Evolutionary conservation across 169 alveolate genomes (phyloP).

Genomic region (Plasmodium falciparum): DNA sequence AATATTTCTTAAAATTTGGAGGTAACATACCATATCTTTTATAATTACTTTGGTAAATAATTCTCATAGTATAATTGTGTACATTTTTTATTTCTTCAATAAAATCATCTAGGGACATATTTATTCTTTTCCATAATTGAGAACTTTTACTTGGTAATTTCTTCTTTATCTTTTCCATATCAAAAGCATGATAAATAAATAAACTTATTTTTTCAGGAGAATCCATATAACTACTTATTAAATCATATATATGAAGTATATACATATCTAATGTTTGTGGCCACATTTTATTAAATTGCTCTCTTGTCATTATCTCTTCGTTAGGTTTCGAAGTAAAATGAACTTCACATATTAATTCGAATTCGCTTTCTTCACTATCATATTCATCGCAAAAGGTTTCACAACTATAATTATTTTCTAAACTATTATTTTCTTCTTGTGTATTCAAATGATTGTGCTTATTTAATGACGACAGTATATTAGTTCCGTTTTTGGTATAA

Average conservation of each 20-base stretch:
- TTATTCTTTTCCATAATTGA: slow-evolving; percentile 76
- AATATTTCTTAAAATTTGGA: slow-evolving; percentile 71
- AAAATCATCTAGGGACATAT: slow-evolving; percentile 73
- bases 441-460: too few species aligned
- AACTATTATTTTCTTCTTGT: not conserved
- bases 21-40: slow-evolving; percentile 67
- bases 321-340: slow-evolving; percentile 47
- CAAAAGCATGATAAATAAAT: slow-evolving; percentile 74
- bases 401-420: slow-evolving; percentile 5
- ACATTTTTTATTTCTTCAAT: slow-evolving; percentile 73
- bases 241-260: slow-evolving; percentile 70
- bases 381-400: slow-evolving; percentile 21
- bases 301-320: slow-evolving; percentile 58
- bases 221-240: slow-evolving; percentile 76
- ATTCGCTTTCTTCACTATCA: slow-evolving; percentile 28
- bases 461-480: too few species aligned
- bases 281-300: slow-evolving; percentile 65
- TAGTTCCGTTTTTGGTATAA: too few species aligned
- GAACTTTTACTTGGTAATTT: slow-evolving; percentile 67
- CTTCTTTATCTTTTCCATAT: slow-evolving; percentile 74
- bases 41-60: slow-evolving; percentile 58
- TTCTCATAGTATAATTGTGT: slow-evolving; percentile 70
- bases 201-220: slow-evolving; percentile 71
- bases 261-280: slow-evolving; percentile 59
- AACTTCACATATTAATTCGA: slow-evolving; percentile 51